Conservation (phyloP, 164 flowering plant species). For the Akebia trifoliata region DNA sequence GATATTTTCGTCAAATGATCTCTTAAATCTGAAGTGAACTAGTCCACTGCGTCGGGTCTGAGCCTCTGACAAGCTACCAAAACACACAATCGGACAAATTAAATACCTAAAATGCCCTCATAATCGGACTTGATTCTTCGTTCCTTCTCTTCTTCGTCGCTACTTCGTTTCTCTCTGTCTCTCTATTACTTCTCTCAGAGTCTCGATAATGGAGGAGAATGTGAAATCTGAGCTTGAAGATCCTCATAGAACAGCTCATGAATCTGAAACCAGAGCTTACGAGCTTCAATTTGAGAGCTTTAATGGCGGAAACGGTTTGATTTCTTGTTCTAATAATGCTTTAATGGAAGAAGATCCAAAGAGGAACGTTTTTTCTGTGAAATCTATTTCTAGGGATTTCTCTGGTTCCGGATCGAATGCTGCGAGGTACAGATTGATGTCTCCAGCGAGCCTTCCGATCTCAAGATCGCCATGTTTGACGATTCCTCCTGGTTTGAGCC, state of each 20-base stretch:
- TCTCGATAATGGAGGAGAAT: conserved; percentile 15
- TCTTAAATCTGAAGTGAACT: background rate
- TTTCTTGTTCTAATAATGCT: background rate
- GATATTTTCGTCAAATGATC: background rate
- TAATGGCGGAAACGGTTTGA: conserved; percentile 1
- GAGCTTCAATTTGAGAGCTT: conserved; percentile 22
- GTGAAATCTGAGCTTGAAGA: conserved; percentile 8
- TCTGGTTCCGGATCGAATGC: conserved; percentile 25
- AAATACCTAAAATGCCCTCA: conserved; percentile 9
- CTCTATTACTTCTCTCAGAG: conserved; percentile 13
- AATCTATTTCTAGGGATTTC: conserved; percentile 4
- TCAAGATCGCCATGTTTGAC: conserved; percentile 63
- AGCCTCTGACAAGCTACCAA: conserved; percentile 8
- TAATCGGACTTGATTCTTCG: background rate
- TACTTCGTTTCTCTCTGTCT: background rate
- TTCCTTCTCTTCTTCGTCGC: background rate
- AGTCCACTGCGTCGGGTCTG: background rate
- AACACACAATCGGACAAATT: background rate
- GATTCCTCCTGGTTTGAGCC: conserved; percentile 86
- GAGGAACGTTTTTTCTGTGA: conserved; percentile 7
- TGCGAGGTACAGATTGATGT: conserved; percentile 74
- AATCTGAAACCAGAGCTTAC: background rate
- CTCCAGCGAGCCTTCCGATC: conserved; percentile 94
- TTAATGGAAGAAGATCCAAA: background rate
- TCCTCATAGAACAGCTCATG: conserved; percentile 1